Evolutionary conservation across 2,329 filamentous ascomycete genomes (phyloP).

Genomic region (Aspergillus sclerotialis): DNA sequence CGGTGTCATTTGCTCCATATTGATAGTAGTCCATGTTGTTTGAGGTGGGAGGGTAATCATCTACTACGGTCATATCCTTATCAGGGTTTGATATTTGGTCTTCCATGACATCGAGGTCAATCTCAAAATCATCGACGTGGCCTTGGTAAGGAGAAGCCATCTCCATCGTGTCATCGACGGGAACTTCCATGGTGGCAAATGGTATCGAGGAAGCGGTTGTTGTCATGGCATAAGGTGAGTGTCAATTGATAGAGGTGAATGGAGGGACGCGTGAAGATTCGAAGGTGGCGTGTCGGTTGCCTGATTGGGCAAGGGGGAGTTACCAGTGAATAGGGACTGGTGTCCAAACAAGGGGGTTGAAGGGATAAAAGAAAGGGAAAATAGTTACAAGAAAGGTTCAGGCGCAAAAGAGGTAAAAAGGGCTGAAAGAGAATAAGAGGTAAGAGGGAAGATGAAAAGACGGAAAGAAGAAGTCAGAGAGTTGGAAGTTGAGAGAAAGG

Average conservation of each 20-base stretch:
- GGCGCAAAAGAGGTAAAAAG: not conserved
- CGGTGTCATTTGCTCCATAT: constrained; percentile 33
- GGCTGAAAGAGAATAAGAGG: constrained; percentile 6
- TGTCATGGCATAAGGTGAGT: constrained; percentile 25
- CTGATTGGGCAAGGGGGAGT: constrained; percentile 4
- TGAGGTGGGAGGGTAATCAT: constrained; percentile 29
- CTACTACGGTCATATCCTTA: constrained; percentile 35
- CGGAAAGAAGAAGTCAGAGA: constrained; percentile 1
- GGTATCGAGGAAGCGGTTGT: constrained; percentile 21
- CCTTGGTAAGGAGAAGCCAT: constrained; percentile 35
- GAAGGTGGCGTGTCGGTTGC: constrained; percentile 12
- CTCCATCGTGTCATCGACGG: constrained; percentile 39
- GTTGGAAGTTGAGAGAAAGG: constrained; percentile 7
- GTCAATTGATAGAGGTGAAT: constrained; percentile 2
- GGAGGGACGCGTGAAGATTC: constrained; percentile 12
- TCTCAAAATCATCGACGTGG: constrained; percentile 47
- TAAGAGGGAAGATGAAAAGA: constrained; percentile 5
- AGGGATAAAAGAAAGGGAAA: constrained; percentile 2
- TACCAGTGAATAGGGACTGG: constrained; percentile 1
- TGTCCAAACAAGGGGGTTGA: not conserved
- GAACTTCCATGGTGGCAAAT: constrained; percentile 30
- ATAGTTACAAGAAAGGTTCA: no score
- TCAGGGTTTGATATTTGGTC: constrained; percentile 55
- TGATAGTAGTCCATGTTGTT: constrained; percentile 24
- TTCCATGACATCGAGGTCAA: constrained; percentile 53